phyloP scores from a whole-genome alignment of 257 asterid genomes.

The Datura wrightii region DNA sequence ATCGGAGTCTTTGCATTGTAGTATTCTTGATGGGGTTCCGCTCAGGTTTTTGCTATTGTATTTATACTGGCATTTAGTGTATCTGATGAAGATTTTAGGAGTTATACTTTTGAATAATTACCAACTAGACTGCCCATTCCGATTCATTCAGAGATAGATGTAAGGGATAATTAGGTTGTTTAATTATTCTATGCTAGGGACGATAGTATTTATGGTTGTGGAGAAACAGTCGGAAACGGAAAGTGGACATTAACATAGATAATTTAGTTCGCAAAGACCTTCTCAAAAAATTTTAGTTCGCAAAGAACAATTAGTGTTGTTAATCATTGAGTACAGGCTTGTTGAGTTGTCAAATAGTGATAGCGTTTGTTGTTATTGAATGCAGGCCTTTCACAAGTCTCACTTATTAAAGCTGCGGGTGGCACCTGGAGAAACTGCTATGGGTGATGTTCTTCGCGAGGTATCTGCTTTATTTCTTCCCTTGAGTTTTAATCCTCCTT shows the following conservation, averaged over 20 bases:
- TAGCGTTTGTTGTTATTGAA: background rate
- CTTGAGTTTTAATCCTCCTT: background rate
- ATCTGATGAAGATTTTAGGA: constrained; percentile 8
- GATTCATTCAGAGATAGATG: background rate
- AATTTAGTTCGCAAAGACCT: background rate
- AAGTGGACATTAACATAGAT: background rate
- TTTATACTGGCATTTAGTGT: background rate
- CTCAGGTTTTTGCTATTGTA: background rate
- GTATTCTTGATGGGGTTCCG: background rate
- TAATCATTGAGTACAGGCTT: constrained; percentile 1
- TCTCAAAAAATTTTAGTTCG: background rate
- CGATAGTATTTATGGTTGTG: background rate
- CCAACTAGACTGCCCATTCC: background rate
- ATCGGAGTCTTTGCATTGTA: background rate
- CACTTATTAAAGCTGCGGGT: constrained; percentile 91
- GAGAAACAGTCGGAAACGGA: background rate
- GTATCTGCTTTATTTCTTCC: constrained; percentile 46
- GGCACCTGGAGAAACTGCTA: constrained; percentile 98
- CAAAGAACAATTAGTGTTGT: background rate
- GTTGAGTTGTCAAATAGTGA: background rate
- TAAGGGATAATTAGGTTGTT: background rate
- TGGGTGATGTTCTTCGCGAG: constrained; percentile 98
- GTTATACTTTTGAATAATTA: background rate
- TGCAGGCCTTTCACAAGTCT: constrained; percentile 97
- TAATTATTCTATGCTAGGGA: constrained; percentile 9